phyloP scores from a whole-genome alignment of 2,329 filamentous ascomycete genomes.

The Apiospora sp. region DNA sequence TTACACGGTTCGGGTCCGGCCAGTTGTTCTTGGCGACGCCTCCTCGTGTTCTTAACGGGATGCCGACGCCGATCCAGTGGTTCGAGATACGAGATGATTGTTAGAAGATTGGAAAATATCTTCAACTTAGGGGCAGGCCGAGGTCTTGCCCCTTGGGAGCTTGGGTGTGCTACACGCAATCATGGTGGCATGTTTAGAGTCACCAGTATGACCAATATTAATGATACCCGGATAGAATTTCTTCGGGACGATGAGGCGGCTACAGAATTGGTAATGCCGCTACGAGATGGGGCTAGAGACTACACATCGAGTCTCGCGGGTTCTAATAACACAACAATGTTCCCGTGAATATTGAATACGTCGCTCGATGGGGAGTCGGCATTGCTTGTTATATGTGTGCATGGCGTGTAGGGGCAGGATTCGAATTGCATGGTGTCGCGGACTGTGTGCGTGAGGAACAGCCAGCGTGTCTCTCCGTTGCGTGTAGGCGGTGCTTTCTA shows the following conservation, averaged over 20 bases:
- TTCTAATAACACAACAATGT: conserved; percentile 17
- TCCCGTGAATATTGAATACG: not conserved
- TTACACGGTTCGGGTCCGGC: not conserved
- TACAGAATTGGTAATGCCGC: conserved; percentile 15
- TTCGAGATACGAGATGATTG: conserved; percentile 15
- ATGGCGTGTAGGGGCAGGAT: conserved; percentile 2
- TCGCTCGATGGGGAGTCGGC: conserved; percentile 4
- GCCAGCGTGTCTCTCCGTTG: not conserved
- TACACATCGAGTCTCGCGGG: not conserved
- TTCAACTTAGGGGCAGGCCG: conserved; percentile 14
- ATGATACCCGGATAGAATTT: conserved; percentile 24
- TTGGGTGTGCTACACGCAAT: not conserved
- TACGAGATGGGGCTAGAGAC: not conserved
- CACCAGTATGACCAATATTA: not conserved
- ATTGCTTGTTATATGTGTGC: not conserved
- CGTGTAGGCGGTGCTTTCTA: not conserved
- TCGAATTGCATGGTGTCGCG: not conserved
- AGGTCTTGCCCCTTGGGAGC: not conserved
- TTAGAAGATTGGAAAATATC: conserved; percentile 22
- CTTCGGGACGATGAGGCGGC: conserved; percentile 11
- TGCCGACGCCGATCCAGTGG: not conserved
- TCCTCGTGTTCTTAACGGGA: not conserved
- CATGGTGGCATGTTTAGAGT: not conserved
- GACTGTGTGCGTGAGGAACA: not conserved
- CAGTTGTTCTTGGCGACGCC: not conserved